Conservation (phyloP, 2,329 filamentous ascomycete genomes). For the Neopestalotiopsis sp. region DNA sequence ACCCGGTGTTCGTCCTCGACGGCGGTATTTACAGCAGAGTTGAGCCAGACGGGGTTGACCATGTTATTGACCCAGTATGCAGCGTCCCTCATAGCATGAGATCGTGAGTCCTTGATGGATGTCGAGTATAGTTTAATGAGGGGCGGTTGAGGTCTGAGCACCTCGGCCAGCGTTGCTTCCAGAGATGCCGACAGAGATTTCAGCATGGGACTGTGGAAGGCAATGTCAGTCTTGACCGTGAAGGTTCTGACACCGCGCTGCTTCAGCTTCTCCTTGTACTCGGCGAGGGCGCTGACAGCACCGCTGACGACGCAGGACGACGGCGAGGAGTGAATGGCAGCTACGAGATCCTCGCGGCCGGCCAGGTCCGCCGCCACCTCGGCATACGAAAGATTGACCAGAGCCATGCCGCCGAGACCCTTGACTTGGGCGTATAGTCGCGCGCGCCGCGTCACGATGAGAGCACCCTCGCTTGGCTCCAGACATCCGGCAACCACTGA, state of each 20-base stretch:
- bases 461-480: constrained; percentile 37
- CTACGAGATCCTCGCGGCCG: constrained; percentile 30
- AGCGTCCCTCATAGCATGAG: constrained; percentile 32
- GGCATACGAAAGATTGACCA: constrained; percentile 37
- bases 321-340: constrained; percentile 41
- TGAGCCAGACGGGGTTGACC: constrained; percentile 41
- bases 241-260: constrained; percentile 34
- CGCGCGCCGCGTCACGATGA: constrained; percentile 40
- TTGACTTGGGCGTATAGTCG: constrained; percentile 22
- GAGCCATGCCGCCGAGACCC: constrained; percentile 14
- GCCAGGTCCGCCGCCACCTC: constrained; percentile 31
- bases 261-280: constrained; percentile 31
- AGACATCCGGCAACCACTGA: constrained; percentile 40
- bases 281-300: constrained; percentile 26
- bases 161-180: constrained; percentile 25
- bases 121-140: constrained; percentile 41
- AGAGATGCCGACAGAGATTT: constrained; percentile 35
- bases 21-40: constrained; percentile 34
- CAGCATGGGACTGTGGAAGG: constrained; percentile 46
- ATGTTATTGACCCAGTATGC: constrained; percentile 47
- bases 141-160: constrained; percentile 25
- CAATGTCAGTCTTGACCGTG: constrained; percentile 44
- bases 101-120: constrained; percentile 28
- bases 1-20: constrained; percentile 41
- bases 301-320: constrained; percentile 41